phyloP scores from a whole-genome alignment of 495 filamentous ascomycete genomes.

The Tirmania nivea region DNA sequence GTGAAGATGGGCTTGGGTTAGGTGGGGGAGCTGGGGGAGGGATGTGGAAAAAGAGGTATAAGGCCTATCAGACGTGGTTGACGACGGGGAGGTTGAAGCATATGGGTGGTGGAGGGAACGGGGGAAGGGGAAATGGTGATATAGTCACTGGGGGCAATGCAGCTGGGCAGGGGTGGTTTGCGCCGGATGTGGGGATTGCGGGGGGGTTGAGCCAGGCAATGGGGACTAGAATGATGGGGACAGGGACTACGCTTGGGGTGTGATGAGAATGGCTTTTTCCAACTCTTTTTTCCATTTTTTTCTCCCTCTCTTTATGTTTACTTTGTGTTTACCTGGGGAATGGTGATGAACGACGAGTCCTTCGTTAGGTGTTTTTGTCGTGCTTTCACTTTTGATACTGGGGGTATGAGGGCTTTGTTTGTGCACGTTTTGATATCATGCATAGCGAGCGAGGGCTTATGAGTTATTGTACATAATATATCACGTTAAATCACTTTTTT shows the following conservation, averaged over 20 bases:
- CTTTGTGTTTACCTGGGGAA: no score
- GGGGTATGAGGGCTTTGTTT: no score
- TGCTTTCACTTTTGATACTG: no score
- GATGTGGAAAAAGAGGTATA: slow-evolving; percentile 64
- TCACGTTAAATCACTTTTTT: no score
- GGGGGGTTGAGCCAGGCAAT: not conserved
- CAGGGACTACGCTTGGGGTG: not conserved
- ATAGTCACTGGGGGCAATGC: not conserved
- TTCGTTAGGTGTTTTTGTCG: no score
- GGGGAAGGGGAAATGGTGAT: not conserved
- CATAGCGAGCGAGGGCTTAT: no score
- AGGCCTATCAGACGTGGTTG: slow-evolving; percentile 85
- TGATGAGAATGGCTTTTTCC: not conserved
- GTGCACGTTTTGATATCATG: no score
- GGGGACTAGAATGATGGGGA: not conserved
- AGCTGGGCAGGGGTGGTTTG: not conserved
- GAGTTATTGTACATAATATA: no score
- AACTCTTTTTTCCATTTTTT: not conserved
- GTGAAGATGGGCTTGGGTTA: slow-evolving; percentile 25
- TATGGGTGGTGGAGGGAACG: not conserved
- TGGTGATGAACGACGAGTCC: no score
- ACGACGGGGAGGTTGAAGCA: slow-evolving; percentile 20
- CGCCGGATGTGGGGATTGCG: not conserved
- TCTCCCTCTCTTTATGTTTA: not conserved
- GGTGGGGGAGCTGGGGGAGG: not conserved